Base-by-base conservation (phyloP, 2,329 filamentous ascomycete species). In the Alternaria angustiovoidea region DNA sequence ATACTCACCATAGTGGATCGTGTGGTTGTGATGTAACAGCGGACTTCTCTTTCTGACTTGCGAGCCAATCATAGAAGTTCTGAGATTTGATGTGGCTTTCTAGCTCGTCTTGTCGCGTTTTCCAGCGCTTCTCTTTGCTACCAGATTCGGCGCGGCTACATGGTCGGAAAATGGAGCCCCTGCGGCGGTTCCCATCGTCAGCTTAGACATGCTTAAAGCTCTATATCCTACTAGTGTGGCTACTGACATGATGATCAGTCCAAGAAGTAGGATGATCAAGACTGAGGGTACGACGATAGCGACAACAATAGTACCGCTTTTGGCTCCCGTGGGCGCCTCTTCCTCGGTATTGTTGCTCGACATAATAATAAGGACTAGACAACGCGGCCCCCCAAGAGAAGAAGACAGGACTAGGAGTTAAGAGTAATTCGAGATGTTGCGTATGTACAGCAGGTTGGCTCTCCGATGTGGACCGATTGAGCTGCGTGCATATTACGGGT, bases 11-110 rank as follows among this genome's bases (percentile, higher is more conserved):
- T 3, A 78, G n/a, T 0, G 70, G 63, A 52, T 74, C 65, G 1
- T 60, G 56, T 12, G 68, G 52, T 22, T 72, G 53, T 8, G 60
- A 30, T 12, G 51, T 57, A 11, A 61, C 63, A 7, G 68, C 64
- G 12, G 68, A 51, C 51, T 68, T 61, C n/a, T 67, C 65, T 24
- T 68, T 68, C 41, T 73, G 71, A 11, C 63, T 64, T 14, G 61
- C 65, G 8, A 69, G 61, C 76, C 77, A 78, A n/a, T 76, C 71
- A n/a, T 69, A 62, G 38, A 74, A 78, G 8, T 67, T 51, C 48
- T 78, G 70, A 4, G 72, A 59, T 59, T 78, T 76, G 61, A 77
- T 68, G 7, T 48, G 63, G 3, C 54, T 62, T n/a, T 78, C 69
- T 8, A 79, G 69, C 36, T 70, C 72, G 12, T 68, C 68, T 39